Evolutionary conservation across 108 stramenopile species (phyloP), one percentile per base, ranked within the genome.

Genomic region (Pseudonitzschia multiseries): DNA sequence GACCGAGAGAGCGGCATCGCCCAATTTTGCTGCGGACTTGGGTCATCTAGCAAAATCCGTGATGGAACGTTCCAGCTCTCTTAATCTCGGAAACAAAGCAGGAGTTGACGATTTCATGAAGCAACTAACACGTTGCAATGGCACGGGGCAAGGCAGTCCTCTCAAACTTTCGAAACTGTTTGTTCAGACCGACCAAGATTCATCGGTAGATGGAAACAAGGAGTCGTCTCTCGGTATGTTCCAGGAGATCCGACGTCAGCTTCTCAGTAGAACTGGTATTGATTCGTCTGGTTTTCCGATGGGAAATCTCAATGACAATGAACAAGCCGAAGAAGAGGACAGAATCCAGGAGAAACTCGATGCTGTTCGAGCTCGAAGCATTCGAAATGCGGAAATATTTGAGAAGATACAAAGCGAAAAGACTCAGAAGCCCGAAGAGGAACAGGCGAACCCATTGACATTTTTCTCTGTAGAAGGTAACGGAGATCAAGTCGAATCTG

Each of bases 331-430:
- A 20, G 27, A 62, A 62, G 61, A 62, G 14, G 33, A 62, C 4
- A 32, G 61, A 2, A 33, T 62, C 33, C 61, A 62, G 40, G 61
- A 62, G 61, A 62, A 62, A 40, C 61, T 62, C 13, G 61, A 62
- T 41, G 61, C 61, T 20, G 61, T 62, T 13, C 32, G 33, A 40
- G 61, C 18, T 21, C 29, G 61, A 33, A 62, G 61, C 40, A 62
- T 62, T 17, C 26, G 61, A 62, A 62, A 62, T 41, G 61, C 61
- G 9, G 18, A 62, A 20, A 62, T 40, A 8, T 31, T 62, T 28
- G 28, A 62, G 33, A 26, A 62, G 29, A 40, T 62, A 20, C 8
- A 18, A 40, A 40, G 36, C 29, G 61, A 33, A 29, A 62, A 62
- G 36, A 36, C 36, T 2, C 20, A 62, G 40, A 33, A 33, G 32